These are phyloP conservation scores for Geotrichum siamense DNA, from an alignment of 1,139 yeast genomes.

Conservation along the genomic window DNA sequence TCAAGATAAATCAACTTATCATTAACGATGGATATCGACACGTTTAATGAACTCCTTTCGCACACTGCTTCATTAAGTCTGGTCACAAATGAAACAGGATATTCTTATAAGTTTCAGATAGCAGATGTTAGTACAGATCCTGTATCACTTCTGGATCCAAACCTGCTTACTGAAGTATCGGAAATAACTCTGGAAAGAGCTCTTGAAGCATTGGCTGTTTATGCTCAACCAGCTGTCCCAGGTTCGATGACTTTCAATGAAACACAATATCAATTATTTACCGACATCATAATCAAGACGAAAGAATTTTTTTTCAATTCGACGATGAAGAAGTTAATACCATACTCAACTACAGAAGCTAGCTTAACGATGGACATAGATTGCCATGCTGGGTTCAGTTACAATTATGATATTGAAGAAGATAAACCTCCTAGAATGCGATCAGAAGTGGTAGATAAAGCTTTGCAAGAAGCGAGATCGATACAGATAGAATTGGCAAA, in stretches of 20 bases:
- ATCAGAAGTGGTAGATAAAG: background rate
- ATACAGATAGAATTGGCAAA: background rate
- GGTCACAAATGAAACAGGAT: background rate
- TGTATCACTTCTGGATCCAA: conserved; percentile 1
- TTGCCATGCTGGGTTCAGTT: conserved; percentile 4
- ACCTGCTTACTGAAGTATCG: background rate
- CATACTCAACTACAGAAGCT: conserved; percentile 3
- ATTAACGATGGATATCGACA: conserved; percentile 3
- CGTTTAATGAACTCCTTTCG: background rate
- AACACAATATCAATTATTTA: background rate
- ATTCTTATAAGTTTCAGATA: background rate
- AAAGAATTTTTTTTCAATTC: background rate
- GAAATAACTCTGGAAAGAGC: conserved; percentile 1
- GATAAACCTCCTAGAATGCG: background rate
- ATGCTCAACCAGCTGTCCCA: background rate
- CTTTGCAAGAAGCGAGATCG: background rate
- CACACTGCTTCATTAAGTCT: background rate
- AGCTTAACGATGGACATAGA: conserved; percentile 2
- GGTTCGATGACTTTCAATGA: background rate
- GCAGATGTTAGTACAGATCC: conserved; percentile 1
- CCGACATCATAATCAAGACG: background rate
- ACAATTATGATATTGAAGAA: background rate
- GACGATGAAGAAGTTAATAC: background rate
- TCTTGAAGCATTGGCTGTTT: background rate
- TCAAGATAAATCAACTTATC: too few relatives aligned